Evolutionary conservation across 148 eudicot species (phyloP), one percentile per base, ranked within the genome.

Genomic region (Camellia japonica): DNA sequence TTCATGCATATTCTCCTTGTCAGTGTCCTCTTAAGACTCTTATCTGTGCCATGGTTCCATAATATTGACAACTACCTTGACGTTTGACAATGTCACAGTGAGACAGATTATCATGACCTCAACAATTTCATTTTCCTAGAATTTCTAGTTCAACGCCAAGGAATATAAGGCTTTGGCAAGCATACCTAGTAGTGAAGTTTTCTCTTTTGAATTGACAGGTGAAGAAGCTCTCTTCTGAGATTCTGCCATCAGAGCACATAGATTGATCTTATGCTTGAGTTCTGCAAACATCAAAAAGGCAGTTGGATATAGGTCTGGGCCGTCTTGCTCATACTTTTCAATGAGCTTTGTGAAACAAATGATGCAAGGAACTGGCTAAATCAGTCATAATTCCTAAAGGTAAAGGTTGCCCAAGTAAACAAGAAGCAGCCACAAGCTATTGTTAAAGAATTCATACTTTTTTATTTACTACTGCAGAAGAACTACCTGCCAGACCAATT

Each of bases 171-270:
- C 38, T 64, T 55, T 41, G 23, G 69, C 67, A 30, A 47, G 42
- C 18, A 38, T 78, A 83, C 90, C 90, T 82, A 84, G 77, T 42
- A 75, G 60, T 19, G 87, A 84, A 41, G 16, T 66, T 82, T 86
- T 85, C 71, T 68, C 83, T 82, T 83, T 88, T 23, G 68, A 81
- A 64, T 86, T 83, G 64, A 78, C 55, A n/a, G 81, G 38, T 62
- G 87, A 84, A 82, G 86, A 79, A 73, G 73, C 85, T 46, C 65
- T 58, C 80, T 86, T 82, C 66, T 75, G 82, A 5, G 68, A 19
- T 64, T 64, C 68, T 64, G 9, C 68, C 68, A 64, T 64, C 68
- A 64, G 41, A 64, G 9, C 68, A 64, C 9, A 19, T 64, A 64
- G 68, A 1, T 64, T 64, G 68, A 64, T 64, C 68, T 64, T 23